Evolutionary conservation across 805 yeast species (phyloP).

Genomic region (Schwanniomyces pseudopolymorphus): DNA sequence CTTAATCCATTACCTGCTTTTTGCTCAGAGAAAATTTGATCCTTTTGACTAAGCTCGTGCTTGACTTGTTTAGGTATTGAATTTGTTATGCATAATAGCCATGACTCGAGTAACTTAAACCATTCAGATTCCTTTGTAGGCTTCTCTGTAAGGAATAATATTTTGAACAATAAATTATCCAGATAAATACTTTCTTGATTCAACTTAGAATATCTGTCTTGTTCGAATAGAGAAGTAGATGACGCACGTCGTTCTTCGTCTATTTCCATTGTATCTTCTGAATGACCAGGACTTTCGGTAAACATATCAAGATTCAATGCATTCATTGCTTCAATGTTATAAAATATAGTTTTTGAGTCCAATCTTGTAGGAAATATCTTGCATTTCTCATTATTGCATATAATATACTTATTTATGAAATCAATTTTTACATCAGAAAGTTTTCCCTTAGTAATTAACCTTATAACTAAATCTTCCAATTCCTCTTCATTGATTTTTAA

Average conservation of each 20-base stretch:
- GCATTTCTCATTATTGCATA: conserved; percentile 7
- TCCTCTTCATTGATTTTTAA: conserved; percentile 19
- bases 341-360: conserved; percentile 19
- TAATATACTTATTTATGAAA: conserved; percentile 22
- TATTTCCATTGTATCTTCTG: conserved; percentile 9
- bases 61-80: conserved; percentile 29
- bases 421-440: conserved; percentile 27
- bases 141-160: conserved; percentile 4
- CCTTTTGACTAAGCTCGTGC: conserved; percentile 31
- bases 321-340: conserved; percentile 23
- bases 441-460: conserved; percentile 29
- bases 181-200: not conserved
- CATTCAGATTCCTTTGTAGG: conserved; percentile 6
- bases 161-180: not conserved
- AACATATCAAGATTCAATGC: conserved; percentile 9
- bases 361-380: conserved; percentile 15
- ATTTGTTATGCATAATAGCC: conserved; percentile 17
- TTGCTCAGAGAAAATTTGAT: conserved; percentile 34
- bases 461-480: conserved; percentile 27
- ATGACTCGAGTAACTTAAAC: conserved; percentile 7
- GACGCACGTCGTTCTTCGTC: conserved; percentile 6
- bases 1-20: conserved; percentile 17
- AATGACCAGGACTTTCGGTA: not conserved
- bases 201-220: not conserved
- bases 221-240: conserved; percentile 2